Base-by-base conservation (phyloP, 768 basidiomycete species). In the Podaxis sp. region DNA sequence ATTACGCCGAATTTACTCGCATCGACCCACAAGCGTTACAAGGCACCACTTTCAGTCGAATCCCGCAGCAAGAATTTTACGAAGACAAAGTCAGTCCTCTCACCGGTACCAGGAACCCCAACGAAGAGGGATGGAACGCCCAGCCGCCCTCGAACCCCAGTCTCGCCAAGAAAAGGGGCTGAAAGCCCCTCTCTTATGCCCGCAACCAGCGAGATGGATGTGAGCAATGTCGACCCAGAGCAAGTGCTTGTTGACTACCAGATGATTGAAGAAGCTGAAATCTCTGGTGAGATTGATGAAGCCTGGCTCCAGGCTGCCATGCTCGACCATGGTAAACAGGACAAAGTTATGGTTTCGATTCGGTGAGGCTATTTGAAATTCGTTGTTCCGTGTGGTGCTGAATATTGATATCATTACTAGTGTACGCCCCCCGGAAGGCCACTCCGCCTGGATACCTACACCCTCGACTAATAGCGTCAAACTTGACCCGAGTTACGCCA, bases 261-360 rank as follows among this genome's bases (percentile, higher is more conserved):
- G 70, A 90, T 77, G 1, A 83, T 94, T 1, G 91, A 91, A 46
- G 77, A 82, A 4, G 77, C 82, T 0, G 91, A 93, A 69, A 67
- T 91, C 7, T 90, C 87, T 10, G 88, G 74, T 0, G 89, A 89
- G 58, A 78, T 91, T 1, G 91, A 91, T 58, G 86, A 87, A 59
- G 77, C 78, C 17, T 77, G 81, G 77, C 69, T 86, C 15, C 65
- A 76, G 59, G 74, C 73, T n/a, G 70, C 72, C 1, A 72, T 75
- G 1, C 72, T 72, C 13, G 81, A 87, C 56, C 84, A 87, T 64
- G 87, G 88, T n/a, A 85, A 83, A 56, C 85, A 91, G 58, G 91
- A 93, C 72, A 93, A 94, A 72, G 93, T 93, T 50, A 86, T 94
- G 73, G 92, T 94, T 22, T 93, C 92, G 26, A 81, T 95, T 66